Evolutionary conservation across 345 rosid species (phyloP), one percentile per base, ranked within the genome.

Genomic region (Reutealis trisperma): DNA sequence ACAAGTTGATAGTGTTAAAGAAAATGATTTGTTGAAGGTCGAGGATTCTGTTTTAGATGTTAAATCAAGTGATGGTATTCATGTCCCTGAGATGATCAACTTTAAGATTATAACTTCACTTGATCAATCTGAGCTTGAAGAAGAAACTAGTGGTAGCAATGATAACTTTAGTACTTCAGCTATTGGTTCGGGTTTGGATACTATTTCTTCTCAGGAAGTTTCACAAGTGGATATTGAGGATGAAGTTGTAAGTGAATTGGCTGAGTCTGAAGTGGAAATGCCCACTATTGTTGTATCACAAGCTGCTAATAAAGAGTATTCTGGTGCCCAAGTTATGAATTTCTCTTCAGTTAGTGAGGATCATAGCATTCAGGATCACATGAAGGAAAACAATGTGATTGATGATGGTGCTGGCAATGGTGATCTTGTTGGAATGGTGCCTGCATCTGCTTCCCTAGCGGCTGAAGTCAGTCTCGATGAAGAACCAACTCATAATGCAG

Each of bases 71-170:
- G 70, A 65, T 3, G 75, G 74, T 57, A 78, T 51, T 54, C 76
- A 61, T 79, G 49, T 79, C 62, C 69, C 70, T 82, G 55, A 73
- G 45, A 71, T 71, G 81, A 80, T 71, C 61, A 72, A 67, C 77
- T 78, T 72, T 41, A 77, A 84, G 63, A 49, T 76, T 55, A 66
- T 58, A 24, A 18, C 47, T 73, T 47, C 81, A 7, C 82, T 49
- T 66, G 52, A 54, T 74, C 65, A 32, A 22, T 60, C 76, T 4
- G 65, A 15, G 58, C 66, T 44, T 51, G 67, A 85, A 71, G 61
- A 74, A 74, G 61, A 74, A 74, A 51, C 37, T 34, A 74, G 19
- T 72, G 58, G 76, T 67, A 52, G 63, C 22, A 65, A 27, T 77
- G 37, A 70, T 55, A 60, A 63, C 32, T 71, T 5, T 62, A 13